Evolutionary conservation across 1,284 basidiomycete genomes (phyloP).

Genomic region (Irpex sp.): DNA sequence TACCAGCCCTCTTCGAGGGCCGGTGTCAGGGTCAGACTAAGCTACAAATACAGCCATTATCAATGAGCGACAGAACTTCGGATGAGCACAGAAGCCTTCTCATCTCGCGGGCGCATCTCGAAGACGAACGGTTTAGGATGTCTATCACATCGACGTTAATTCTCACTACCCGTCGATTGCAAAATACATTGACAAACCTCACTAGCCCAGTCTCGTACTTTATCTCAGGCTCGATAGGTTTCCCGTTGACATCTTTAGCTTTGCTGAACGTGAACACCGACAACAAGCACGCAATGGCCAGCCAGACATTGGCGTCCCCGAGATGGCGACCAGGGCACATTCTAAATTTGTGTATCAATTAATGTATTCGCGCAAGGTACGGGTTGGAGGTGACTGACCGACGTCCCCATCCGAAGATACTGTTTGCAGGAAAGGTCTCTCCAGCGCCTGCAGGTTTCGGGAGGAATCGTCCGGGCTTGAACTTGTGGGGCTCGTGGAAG

Average conservation of each 20-base stretch:
- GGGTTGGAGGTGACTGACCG: not conserved
- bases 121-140: constrained; percentile 12
- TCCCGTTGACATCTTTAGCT: not conserved
- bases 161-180: not conserved
- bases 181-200: not conserved
- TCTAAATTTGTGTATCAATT: not conserved
- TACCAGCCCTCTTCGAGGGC: not conserved
- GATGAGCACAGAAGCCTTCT: not conserved
- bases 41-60: not conserved
- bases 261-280: constrained; percentile 1
- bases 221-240: not conserved
- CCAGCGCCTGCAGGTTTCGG: not conserved
- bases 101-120: constrained; percentile 12
- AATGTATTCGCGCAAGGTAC: not conserved
- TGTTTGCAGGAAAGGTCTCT: not conserved
- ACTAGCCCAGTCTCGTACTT: not conserved
- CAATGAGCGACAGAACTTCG: not conserved
- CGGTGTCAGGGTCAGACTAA: not conserved
- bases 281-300: constrained; percentile 3
- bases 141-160: not conserved
- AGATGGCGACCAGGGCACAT: not conserved
- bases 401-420: constrained; percentile 10
- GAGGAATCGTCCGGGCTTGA: constrained; percentile 17
- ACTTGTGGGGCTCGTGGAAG: constrained; percentile 17
- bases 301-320: constrained; percentile 1